Evolutionary conservation across 2,329 filamentous ascomycete species (phyloP).

Genomic region (Huntiella moniliformis): DNA sequence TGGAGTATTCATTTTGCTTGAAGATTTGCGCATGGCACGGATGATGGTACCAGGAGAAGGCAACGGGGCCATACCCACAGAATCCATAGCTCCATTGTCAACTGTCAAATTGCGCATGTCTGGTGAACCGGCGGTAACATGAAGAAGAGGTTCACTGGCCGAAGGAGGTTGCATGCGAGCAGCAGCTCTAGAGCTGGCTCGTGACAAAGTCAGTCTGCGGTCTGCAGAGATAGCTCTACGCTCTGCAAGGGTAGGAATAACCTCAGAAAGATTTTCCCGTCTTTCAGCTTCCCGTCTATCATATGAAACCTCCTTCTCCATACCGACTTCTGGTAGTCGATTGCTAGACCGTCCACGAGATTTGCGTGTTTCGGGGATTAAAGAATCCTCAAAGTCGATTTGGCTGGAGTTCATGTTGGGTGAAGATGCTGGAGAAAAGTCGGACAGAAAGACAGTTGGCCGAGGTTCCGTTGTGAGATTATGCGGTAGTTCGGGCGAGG

Average conservation of each 20-base stretch:
- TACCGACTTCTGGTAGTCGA: slow-evolving; percentile 21
- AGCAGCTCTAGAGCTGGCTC: slow-evolving; percentile 16
- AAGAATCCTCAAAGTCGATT: background rate
- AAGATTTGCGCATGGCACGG: background rate
- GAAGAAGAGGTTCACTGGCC: slow-evolving; percentile 29
- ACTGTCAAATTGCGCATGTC: background rate
- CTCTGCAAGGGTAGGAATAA: slow-evolving; percentile 43
- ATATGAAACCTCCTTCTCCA: slow-evolving; percentile 63
- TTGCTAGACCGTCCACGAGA: background rate
- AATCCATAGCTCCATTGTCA: background rate
- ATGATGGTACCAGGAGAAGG: background rate
- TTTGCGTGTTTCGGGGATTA: slow-evolving; percentile 1
- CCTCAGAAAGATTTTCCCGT: slow-evolving; percentile 51
- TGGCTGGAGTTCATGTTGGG: background rate
- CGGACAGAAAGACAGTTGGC: slow-evolving; percentile 1
- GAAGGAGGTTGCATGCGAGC: slow-evolving; percentile 19
- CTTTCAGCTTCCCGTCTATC: slow-evolving; percentile 68
- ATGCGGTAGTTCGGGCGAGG: background rate
- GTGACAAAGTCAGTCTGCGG: slow-evolving; percentile 22
- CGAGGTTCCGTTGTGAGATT: background rate
- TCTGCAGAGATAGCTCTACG: slow-evolving; percentile 54
- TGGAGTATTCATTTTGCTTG: background rate
- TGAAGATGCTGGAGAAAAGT: slow-evolving; percentile 1
- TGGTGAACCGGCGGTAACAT: background rate
- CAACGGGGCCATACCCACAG: background rate